These are phyloP conservation scores for Lachancea fermentati DNA, from an alignment of 805 yeast genomes.

Conservation along the genomic window DNA sequence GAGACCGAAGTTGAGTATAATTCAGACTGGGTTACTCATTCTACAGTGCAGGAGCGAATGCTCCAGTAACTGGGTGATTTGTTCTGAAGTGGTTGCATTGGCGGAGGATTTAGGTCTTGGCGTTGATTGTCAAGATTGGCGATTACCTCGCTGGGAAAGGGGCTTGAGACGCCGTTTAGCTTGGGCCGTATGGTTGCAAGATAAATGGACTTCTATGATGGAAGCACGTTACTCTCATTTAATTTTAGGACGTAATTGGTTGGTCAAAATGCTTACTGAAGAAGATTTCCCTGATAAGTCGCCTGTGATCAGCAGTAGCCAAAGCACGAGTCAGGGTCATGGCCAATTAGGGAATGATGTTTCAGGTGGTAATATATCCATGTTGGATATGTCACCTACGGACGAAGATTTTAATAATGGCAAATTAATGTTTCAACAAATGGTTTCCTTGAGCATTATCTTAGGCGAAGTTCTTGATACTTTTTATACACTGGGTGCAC, in stretches of 20 bases:
- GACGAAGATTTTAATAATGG: constrained; percentile 64
- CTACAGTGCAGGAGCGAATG: constrained; percentile 53
- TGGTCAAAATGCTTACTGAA: constrained; percentile 58
- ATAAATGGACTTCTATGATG: constrained; percentile 80
- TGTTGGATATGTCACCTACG: constrained; percentile 27
- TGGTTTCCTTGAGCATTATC: constrained; percentile 61
- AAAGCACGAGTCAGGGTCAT: constrained; percentile 4
- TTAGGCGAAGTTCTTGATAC: constrained; percentile 65
- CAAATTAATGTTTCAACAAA: constrained; percentile 58
- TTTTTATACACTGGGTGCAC: constrained; percentile 67
- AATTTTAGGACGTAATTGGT: constrained; percentile 69
- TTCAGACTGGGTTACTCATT: constrained; percentile 79
- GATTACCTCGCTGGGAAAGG: constrained; percentile 91
- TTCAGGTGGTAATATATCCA: constrained; percentile 16
- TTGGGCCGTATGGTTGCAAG: constrained; percentile 93
- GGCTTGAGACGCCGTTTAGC: constrained; percentile 83
- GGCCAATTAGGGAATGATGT: constrained; percentile 3
- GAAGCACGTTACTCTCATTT: constrained; percentile 85
- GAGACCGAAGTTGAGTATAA: constrained; percentile 85
- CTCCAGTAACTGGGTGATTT: constrained; percentile 77
- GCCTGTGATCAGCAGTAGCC: constrained; percentile 17
- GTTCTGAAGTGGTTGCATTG: constrained; percentile 79
- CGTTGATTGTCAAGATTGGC: constrained; percentile 86
- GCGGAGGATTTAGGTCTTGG: constrained; percentile 91
- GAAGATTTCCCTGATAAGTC: constrained; percentile 76